Percentiles rank a stretch among this genome's conserved stretches.
Conservation (phyloP, 1,284 basidiomycete species). For the Pseudomicrostroma phylloplanum region DNA sequence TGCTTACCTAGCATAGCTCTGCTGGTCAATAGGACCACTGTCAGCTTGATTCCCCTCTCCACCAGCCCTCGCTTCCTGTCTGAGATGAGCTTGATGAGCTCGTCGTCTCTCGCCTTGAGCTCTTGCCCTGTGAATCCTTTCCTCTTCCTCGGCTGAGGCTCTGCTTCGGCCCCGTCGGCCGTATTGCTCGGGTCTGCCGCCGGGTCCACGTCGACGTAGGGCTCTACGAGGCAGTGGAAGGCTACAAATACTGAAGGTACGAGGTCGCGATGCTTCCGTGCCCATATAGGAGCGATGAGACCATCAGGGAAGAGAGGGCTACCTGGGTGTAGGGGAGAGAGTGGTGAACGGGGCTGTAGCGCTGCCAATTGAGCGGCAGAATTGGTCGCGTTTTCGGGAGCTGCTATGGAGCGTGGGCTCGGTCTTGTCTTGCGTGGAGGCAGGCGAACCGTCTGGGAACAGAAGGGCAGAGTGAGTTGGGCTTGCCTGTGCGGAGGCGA, state of each 20-base stretch:
- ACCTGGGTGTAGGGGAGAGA: slow-evolving; percentile 78
- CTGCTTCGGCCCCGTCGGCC: slow-evolving; percentile 1
- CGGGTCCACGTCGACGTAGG: slow-evolving; percentile 43
- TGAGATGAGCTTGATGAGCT: slow-evolving; percentile 63
- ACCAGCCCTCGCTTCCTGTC: slow-evolving; percentile 69
- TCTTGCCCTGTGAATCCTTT: slow-evolving; percentile 48
- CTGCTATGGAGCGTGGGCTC: slow-evolving; percentile 48
- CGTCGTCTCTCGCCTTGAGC: slow-evolving; percentile 59
- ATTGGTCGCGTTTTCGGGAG: slow-evolving; percentile 13
- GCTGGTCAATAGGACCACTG: slow-evolving; percentile 85
- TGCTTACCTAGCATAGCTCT: slow-evolving; percentile 58
- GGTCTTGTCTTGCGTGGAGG: slow-evolving; percentile 73
- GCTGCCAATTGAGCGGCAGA: slow-evolving; percentile 14
- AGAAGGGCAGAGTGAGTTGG: slow-evolving; percentile 1
- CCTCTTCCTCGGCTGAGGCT: slow-evolving; percentile 49
- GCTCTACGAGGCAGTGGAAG: slow-evolving; percentile 63
- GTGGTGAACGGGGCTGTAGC: slow-evolving; percentile 64
- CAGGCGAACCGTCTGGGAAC: slow-evolving; percentile 62
- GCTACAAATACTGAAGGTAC: slow-evolving; percentile 87
- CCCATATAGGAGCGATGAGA: slow-evolving; percentile 91
- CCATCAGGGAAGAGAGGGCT: slow-evolving; percentile 90
- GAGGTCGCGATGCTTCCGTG: slow-evolving; percentile 84
- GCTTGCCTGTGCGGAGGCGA: not conserved
- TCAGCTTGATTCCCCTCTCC: slow-evolving; percentile 85
- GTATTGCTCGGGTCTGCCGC: not conserved